These are phyloP conservation scores for Diophrys sp. DNA, from an alignment of 73 alveolate species.

Conservation along the genomic window DNA sequence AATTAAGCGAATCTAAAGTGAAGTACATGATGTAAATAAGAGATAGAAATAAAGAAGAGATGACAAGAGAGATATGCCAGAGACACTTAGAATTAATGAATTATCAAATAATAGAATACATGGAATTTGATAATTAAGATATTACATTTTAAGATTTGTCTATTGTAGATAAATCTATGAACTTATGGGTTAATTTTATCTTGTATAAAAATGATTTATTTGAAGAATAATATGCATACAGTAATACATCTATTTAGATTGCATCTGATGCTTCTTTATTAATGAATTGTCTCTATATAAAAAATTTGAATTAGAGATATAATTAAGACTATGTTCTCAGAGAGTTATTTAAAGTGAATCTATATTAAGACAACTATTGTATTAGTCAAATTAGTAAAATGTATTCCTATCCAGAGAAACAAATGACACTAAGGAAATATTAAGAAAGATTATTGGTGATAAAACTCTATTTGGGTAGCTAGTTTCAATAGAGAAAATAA, in stretches of 20 bases:
- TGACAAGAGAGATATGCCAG: neutral
- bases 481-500: neutral
- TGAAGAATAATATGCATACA: conserved; percentile 16
- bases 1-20: too few relatives aligned
- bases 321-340: conserved; percentile 11
- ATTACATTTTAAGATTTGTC: conserved; percentile 30
- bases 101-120: neutral
- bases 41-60: neutral
- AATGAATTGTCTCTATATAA: conserved; percentile 6
- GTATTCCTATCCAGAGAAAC: conserved; percentile 1
- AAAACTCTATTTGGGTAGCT: conserved; percentile 18
- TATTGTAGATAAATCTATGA: conserved; percentile 44
- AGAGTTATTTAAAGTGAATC: neutral
- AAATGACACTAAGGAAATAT: conserved; percentile 1
- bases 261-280: neutral
- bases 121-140: conserved; percentile 3
- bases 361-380: conserved; percentile 11
- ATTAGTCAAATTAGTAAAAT: neutral
- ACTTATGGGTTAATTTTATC: conserved; percentile 38
- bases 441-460: neutral
- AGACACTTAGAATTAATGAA: neutral
- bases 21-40: too few relatives aligned
- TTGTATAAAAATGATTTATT: conserved; percentile 28
- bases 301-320: conserved; percentile 49
- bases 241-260: neutral